Conservation (phyloP, 768 basidiomycete species). For the Calocybe indica region DNA sequence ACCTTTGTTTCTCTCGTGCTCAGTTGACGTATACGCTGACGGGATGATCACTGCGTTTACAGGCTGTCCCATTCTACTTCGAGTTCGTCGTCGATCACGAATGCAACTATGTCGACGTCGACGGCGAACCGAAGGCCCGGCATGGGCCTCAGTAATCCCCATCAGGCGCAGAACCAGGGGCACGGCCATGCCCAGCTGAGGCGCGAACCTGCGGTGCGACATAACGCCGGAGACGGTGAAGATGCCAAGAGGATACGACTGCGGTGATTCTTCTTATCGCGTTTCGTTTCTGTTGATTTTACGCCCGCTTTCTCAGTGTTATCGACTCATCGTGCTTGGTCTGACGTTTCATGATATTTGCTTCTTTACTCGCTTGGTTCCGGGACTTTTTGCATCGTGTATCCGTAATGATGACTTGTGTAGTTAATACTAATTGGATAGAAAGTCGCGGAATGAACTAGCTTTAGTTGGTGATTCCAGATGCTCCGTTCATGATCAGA, state of each 20-base stretch:
- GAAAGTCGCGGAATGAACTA: too few relatives aligned
- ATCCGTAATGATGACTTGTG: too few relatives aligned
- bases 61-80: background rate
- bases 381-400: too few relatives aligned
- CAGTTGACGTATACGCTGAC: background rate
- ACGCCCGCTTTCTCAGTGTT: too few relatives aligned
- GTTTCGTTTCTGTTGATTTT: too few relatives aligned
- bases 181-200: slow-evolving; percentile 9
- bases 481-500: too few relatives aligned
- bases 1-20: background rate
- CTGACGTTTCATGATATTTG: too few relatives aligned
- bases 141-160: slow-evolving; percentile 32
- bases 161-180: slow-evolving; percentile 15
- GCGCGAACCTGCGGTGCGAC: slow-evolving; percentile 26
- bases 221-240: slow-evolving; percentile 32
- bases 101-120: background rate
- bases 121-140: slow-evolving; percentile 22
- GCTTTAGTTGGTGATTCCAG: too few relatives aligned
- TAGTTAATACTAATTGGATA: too few relatives aligned
- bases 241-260: slow-evolving; percentile 37
- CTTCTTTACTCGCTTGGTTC: too few relatives aligned
- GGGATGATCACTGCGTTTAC: too few relatives aligned
- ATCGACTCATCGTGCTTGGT: too few relatives aligned
- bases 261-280: background rate
- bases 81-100: slow-evolving; percentile 14